phyloP scores from a whole-genome alignment of 2,329 filamentous ascomycete species.

The Neodidymelliopsis sp. region DNA sequence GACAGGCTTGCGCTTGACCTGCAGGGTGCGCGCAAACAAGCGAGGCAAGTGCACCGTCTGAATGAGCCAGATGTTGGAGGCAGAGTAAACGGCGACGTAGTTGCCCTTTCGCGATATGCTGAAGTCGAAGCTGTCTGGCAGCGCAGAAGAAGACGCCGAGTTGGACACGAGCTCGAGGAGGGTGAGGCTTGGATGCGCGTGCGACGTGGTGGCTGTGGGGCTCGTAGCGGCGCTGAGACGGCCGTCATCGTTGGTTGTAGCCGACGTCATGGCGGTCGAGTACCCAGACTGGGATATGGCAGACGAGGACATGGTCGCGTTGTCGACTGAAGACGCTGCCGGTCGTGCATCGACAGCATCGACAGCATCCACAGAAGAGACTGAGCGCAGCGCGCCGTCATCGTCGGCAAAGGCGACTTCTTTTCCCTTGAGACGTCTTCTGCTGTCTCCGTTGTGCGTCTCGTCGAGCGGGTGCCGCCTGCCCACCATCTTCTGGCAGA shows the following conservation, averaged over 20 bases:
- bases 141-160: constrained; percentile 48
- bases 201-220: constrained; percentile 29
- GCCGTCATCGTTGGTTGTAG: constrained; percentile 41
- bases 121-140: constrained; percentile 49
- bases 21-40: constrained; percentile 47
- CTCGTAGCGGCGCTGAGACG: constrained; percentile 23
- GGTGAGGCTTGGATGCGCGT: constrained; percentile 44
- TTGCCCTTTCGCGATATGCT: constrained; percentile 46
- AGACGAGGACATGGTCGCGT: constrained; percentile 39
- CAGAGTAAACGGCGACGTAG: constrained; percentile 48
- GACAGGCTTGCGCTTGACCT: constrained; percentile 49
- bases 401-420: constrained; percentile 32
- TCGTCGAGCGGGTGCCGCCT: constrained; percentile 27
- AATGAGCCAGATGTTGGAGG: constrained; percentile 49
- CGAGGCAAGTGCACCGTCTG: constrained; percentile 47
- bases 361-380: constrained; percentile 28
- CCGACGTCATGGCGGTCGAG: constrained; percentile 47
- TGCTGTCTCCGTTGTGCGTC: constrained; percentile 26
- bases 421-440: constrained; percentile 33
- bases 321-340: constrained; percentile 31
- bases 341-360: constrained; percentile 38
- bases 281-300: constrained; percentile 31
- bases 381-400: constrained; percentile 32
- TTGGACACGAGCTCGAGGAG: constrained; percentile 50
- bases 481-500: constrained; percentile 33